A percentile compares a stretch with the other conserved stretches of the same genome.
Evolutionary conservation across 495 filamentous ascomycete species (phyloP).

Genomic region (Evernia prunastri): DNA sequence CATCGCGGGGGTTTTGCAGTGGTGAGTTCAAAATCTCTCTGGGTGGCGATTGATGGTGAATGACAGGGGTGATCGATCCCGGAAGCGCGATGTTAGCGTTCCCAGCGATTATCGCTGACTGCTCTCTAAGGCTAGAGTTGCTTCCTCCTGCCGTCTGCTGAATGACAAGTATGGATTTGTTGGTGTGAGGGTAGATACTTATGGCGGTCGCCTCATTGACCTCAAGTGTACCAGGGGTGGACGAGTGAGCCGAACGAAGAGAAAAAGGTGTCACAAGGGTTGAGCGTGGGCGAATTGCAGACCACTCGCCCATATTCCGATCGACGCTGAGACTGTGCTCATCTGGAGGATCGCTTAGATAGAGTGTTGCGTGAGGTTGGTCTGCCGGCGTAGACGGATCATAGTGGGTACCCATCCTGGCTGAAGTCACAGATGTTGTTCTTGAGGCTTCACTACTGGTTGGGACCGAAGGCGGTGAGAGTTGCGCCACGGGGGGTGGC

Average conservation of each 20-base stretch:
- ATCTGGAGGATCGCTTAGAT: constrained; percentile 15
- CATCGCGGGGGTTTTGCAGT: constrained; percentile 66
- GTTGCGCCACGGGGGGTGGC: constrained; percentile 48
- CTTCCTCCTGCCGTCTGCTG: constrained; percentile 45
- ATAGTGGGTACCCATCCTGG: constrained; percentile 54
- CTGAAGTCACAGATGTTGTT: constrained; percentile 58
- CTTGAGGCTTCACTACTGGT: constrained; percentile 63
- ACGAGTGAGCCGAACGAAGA: constrained; percentile 37
- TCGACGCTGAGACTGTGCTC: constrained; percentile 12
- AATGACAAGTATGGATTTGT: constrained; percentile 72
- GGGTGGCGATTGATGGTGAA: constrained; percentile 42
- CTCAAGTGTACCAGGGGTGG: constrained; percentile 46
- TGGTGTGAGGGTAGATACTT: constrained; percentile 79
- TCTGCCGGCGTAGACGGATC: constrained; percentile 27
- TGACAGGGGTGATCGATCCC: constrained; percentile 30
- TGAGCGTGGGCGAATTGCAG: constrained; percentile 39
- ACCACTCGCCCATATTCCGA: constrained; percentile 20
- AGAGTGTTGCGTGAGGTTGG: constrained; percentile 8
- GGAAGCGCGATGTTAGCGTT: constrained; percentile 22
- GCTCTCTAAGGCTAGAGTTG: constrained; percentile 17
- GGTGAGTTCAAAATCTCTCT: constrained; percentile 56
- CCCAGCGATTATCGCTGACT: constrained; percentile 28
- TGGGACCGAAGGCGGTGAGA: constrained; percentile 64
- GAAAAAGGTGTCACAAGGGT: constrained; percentile 43
- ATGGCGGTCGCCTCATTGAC: constrained; percentile 73